Percentiles rank a stretch among this genome's conserved stretches.
These are phyloP conservation scores for Paecilomyces niveus DNA, from an alignment of 2,329 filamentous ascomycete genomes.

Conservation along the genomic window DNA sequence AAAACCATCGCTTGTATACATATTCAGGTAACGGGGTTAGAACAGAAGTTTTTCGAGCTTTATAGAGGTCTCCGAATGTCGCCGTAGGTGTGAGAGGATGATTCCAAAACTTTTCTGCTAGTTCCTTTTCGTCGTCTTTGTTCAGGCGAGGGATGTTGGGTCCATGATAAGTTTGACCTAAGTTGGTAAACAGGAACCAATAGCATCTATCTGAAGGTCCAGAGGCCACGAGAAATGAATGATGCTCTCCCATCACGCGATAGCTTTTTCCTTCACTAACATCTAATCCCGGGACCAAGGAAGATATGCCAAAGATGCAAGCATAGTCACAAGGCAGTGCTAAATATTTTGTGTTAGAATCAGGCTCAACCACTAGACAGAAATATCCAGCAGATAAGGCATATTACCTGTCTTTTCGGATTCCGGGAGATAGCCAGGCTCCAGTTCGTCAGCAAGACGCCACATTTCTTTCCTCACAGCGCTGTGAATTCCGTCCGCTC, in stretches of 20 bases:
- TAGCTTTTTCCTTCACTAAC: conserved; percentile 4
- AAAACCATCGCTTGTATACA: conserved; percentile 9
- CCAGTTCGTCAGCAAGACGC: background rate
- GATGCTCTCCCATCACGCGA: conserved; percentile 11
- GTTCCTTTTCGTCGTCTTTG: conserved; percentile 12
- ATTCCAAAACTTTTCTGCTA: conserved; percentile 9
- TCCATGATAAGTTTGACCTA: conserved; percentile 11
- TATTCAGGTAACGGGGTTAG: conserved; percentile 12
- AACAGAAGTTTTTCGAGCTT: conserved; percentile 7
- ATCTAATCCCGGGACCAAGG: conserved; percentile 6
- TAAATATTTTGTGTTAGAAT: background rate
- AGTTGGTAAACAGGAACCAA: conserved; percentile 16
- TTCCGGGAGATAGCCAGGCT: no score
- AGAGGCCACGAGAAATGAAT: conserved; percentile 12
- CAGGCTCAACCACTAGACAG: no score
- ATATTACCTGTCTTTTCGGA: no score
- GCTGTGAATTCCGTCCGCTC: conserved; percentile 38
- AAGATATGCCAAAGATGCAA: conserved; percentile 20
- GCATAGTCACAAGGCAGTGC: conserved; percentile 16
- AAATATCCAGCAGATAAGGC: background rate
- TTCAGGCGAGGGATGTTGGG: conserved; percentile 15
- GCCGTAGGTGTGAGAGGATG: conserved; percentile 12
- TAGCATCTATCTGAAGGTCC: conserved; percentile 14
- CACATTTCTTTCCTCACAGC: conserved; percentile 28
- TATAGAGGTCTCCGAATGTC: conserved; percentile 15